A percentile compares a stretch with the other conserved stretches of the same genome.
Conservation (phyloP, 257 asterid genomes). For the Salvia hispanica region DNA sequence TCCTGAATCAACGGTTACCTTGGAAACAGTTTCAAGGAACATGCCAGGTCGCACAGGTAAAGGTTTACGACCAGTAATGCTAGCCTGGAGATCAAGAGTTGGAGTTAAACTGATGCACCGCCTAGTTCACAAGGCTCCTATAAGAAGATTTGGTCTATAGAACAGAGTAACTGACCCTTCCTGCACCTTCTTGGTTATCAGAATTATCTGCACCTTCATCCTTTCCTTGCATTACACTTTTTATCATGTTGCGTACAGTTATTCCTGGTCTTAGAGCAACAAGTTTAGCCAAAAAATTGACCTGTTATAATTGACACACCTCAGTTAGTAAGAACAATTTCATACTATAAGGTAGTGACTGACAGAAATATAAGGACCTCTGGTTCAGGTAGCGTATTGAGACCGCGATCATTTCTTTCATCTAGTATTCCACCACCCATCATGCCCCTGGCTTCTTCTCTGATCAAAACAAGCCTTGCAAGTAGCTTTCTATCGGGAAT, state of each 20-base stretch:
- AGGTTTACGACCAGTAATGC: slow-evolving; percentile 73
- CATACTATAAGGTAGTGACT: slow-evolving; percentile 15
- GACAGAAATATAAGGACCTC: slow-evolving; percentile 57
- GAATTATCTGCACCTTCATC: slow-evolving; percentile 73
- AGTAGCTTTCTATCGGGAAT: slow-evolving; percentile 91
- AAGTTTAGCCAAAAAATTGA: slow-evolving; percentile 81
- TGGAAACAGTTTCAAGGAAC: slow-evolving; percentile 97
- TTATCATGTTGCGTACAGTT: slow-evolving; percentile 81
- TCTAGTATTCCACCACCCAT: slow-evolving; percentile 98
- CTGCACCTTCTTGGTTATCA: slow-evolving; percentile 50
- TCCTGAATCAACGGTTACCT: slow-evolving; percentile 52
- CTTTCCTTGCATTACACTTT: slow-evolving; percentile 82
- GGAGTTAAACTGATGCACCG: slow-evolving; percentile 36
- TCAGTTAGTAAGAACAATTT: slow-evolving; percentile 26
- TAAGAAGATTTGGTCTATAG: slow-evolving; percentile 14
- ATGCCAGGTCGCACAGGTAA: slow-evolving; percentile 97
- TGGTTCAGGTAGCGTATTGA: slow-evolving; percentile 83
- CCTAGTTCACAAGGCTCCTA: neutral
- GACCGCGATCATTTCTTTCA: slow-evolving; percentile 94
- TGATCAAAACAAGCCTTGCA: slow-evolving; percentile 88
- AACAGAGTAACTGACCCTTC: slow-evolving; percentile 60
- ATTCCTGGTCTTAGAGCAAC: slow-evolving; percentile 87
- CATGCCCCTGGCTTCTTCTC: slow-evolving; percentile 98
- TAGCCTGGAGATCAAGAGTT: slow-evolving; percentile 60
- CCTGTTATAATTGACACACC: slow-evolving; percentile 48